A percentile compares a stretch with the other conserved stretches of the same genome.
Conservation (phyloP, 2,329 filamentous ascomycete species). For the Penicillium hesseltinei region DNA sequence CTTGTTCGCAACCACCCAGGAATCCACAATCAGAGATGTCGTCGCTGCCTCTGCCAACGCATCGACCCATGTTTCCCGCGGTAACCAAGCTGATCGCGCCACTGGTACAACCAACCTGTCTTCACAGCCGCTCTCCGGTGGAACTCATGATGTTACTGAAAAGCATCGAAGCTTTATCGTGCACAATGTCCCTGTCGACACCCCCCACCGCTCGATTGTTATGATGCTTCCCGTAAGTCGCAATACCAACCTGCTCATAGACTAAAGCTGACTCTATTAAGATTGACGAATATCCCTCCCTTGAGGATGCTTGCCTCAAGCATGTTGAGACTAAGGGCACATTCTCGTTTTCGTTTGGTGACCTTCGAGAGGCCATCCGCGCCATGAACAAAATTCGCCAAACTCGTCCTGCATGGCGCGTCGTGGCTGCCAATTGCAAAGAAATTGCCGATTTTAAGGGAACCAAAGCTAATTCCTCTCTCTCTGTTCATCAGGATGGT, state of each 20-base stretch:
- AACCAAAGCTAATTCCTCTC: neutral
- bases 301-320: neutral
- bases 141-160: neutral
- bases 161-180: neutral
- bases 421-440: neutral
- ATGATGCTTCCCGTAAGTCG: neutral
- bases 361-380: neutral
- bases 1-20: neutral
- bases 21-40: neutral
- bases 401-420: neutral
- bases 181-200: neutral
- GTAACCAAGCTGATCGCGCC: neutral
- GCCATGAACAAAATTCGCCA: neutral
- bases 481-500: neutral
- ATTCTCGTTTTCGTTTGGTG: neutral
- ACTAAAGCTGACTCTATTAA: neutral
- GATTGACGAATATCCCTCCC: neutral
- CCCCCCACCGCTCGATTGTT: neutral
- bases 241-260: neutral
- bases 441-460: neutral
- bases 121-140: neutral
- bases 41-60: neutral
- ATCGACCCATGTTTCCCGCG: too few species aligned
- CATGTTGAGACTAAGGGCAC: neutral
- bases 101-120: neutral